Base-by-base conservation (phyloP, 1,139 yeast species). In the Kurtzmaniella quercitrusa region DNA sequence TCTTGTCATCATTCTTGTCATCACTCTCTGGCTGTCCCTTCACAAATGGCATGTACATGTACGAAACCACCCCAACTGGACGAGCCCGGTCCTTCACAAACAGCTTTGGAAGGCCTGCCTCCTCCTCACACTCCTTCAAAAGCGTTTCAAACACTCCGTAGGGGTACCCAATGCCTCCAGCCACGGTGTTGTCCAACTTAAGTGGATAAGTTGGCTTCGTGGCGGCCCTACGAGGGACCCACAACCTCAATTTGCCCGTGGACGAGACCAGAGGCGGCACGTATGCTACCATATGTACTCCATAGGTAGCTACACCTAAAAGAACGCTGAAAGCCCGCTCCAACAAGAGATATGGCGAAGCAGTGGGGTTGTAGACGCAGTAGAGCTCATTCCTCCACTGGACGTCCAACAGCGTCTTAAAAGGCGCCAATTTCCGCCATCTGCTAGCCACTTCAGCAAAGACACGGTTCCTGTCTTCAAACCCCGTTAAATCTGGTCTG, bases 301-400 rank as follows among this genome's bases (percentile, higher is more conserved):
- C 98, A 58, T 90, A 90, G 43, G 96, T 89, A 0, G 85, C 81
- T 15, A 93, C 84, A 0, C 98, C 98, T 39, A 91, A 60, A 5
- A 89, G 62, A 1, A 88, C 86, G 9, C 95, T 79, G 43, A 89
- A 79, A 0, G 96, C 83, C 40, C 98, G 70, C 60, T 93, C 98
- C 2, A 90, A 62, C 5, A 72, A 66, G 51, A 89, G 62, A 56
- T 91, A 93, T 0, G 87, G 85, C 0, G 48, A 50, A 9, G 66
- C 65, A 0, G 67, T 53, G 0, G 85, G 81, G 46, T 76, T 73
- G 63, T 82, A 88, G 3, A 91, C 79, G 0, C 84, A 74, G 62
- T 89, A 93, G 37, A 79, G 70, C 63, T 93, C 98, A 58, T 86
- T 63, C 57, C 98, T 74, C 98, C 98, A 93, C 2, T 96, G 96